Evolutionary conservation across 2,329 filamentous ascomycete genomes (phyloP), one percentile per base, ranked within the genome.

Genomic region (Hymenoscyphus albidus): DNA sequence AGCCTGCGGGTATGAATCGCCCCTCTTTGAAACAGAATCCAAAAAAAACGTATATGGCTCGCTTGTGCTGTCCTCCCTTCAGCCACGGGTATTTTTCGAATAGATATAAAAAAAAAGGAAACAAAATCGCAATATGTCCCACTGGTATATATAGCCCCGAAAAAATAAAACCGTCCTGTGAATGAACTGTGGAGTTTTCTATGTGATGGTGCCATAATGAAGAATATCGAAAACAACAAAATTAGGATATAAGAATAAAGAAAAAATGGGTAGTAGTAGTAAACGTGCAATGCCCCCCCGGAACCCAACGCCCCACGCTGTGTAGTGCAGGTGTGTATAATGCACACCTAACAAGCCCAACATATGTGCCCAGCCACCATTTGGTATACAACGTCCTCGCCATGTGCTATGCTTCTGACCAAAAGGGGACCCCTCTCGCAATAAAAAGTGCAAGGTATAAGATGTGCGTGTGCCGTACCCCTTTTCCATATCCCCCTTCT

Each of bases 301-400:
- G 27, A 35, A 35, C 51, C 64, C 65, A 70, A 70, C 68, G 67
- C 68, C 68, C 48, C 27, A 62, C 65, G 67, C 65, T 67, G 67
- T 70, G 67, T 63, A 65, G 62, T 65, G 54, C 61, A 54, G 51
- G 51, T 58, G 59, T 51, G 51, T 58, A 54, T 27, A 22, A 51
- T 51, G 44, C 6, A n/a, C 44, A 51, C 44, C 44, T 12, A 51
- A 51, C 44, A n/a, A 10, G 27, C 27, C 58, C 38, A 31, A 22
- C 38, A 59, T 31, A 31, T 27, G 35, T 42, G 12, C 39, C 35
- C n/a, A n/a, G 42, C 58, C 57, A 27, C 31, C 38, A 27, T n/a
- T 40, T 16, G 51, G 51, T 62, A 64, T 64, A 60, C 62, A 62
- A 62, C 58, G 40, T 42, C 22, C 32, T 55, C 44, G 62, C 62